Evolutionary conservation across 2,329 filamentous ascomycete species (phyloP).

Genomic region (Paecilomyces sp.): DNA sequence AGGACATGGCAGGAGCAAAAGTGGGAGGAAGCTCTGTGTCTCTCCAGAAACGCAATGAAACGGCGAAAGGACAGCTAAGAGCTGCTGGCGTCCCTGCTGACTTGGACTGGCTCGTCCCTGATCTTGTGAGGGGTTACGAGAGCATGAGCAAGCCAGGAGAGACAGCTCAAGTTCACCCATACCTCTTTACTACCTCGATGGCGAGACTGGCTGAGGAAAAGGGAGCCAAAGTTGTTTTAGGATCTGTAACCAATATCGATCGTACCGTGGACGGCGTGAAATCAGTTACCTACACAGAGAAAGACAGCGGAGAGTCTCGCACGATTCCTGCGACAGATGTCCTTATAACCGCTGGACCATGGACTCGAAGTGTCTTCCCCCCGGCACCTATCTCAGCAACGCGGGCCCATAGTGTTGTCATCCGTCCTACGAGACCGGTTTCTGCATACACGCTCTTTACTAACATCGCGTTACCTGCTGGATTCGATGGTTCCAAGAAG

Average conservation of each 20-base stretch:
- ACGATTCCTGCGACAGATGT: conserved; percentile 53
- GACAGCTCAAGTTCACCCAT: conserved; percentile 91
- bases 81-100: conserved; percentile 63
- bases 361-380: conserved; percentile 49
- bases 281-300: conserved; percentile 56
- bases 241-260: conserved; percentile 62
- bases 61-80: conserved; percentile 44
- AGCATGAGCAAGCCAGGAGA: conserved; percentile 75
- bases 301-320: conserved; percentile 39
- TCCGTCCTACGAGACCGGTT: conserved; percentile 47
- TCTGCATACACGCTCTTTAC: conserved; percentile 60
- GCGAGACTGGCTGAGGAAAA: conserved; percentile 65
- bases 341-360: conserved; percentile 56
- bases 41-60: conserved; percentile 49
- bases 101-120: conserved; percentile 74
- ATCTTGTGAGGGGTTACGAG: conserved; percentile 62
- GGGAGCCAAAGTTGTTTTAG: conserved; percentile 61
- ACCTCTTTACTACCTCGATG: conserved; percentile 81
- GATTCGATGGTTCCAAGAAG: conserved; percentile 49
- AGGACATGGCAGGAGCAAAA: conserved; percentile 14
- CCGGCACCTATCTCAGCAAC: conserved; percentile 51
- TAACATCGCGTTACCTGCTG: conserved; percentile 65
- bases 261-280: conserved; percentile 47
- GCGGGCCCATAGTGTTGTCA: conserved; percentile 58
- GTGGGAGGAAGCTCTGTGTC: conserved; percentile 37